phyloP scores from a whole-genome alignment of 257 asterid genomes.

The Euphrasia confusa region DNA sequence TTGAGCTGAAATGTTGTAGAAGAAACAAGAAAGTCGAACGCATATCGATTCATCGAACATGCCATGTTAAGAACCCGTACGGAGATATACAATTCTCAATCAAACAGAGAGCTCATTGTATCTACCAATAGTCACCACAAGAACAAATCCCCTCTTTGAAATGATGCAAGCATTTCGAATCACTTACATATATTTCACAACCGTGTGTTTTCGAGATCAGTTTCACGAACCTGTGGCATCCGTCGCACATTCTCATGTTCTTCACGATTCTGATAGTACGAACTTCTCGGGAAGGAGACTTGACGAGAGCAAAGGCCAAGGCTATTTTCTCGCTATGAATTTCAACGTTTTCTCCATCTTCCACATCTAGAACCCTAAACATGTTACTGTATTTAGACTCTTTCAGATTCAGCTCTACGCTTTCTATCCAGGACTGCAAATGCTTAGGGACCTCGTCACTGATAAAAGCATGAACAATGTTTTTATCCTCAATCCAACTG shows the following conservation, averaged over 20 bases:
- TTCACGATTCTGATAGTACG: conserved; percentile 52
- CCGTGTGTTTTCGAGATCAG: conserved; percentile 36
- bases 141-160: conserved; percentile 73
- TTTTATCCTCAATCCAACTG: conserved; percentile 59
- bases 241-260: conserved; percentile 60
- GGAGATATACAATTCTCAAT: neutral
- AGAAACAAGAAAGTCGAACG: no score
- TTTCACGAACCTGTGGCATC: conserved; percentile 65
- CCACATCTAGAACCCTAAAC: conserved; percentile 55
- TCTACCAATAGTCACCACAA: conserved; percentile 74
- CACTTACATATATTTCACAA: conserved; percentile 55
- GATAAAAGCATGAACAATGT: conserved; percentile 42
- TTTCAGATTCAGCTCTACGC: conserved; percentile 30
- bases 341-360: conserved; percentile 38
- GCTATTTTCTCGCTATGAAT: conserved; percentile 74
- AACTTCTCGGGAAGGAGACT: conserved; percentile 26
- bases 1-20: no score
- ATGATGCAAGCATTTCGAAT: conserved; percentile 73
- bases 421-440: conserved; percentile 43
- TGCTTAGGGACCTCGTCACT: conserved; percentile 34
- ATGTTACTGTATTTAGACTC: conserved; percentile 26
- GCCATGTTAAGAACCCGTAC: neutral
- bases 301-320: conserved; percentile 50
- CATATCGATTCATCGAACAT: no score
- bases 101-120: neutral